A percentile compares a stretch with the other conserved stretches of the same genome.
Evolutionary conservation across 257 asterid genomes (phyloP).

Genomic region (Striga asiatica): DNA sequence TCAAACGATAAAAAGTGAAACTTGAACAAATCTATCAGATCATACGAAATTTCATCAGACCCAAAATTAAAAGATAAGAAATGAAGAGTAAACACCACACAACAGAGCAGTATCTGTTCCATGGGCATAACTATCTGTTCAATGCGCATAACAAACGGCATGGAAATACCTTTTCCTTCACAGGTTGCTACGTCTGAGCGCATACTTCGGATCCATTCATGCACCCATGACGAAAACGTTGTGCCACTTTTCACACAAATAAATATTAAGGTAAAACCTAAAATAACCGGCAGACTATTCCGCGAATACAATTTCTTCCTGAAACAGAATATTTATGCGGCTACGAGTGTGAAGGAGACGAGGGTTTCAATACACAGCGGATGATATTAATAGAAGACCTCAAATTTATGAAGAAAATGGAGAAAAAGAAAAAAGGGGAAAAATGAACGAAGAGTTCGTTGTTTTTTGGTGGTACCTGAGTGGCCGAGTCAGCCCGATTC

Average conservation of each 20-base stretch:
- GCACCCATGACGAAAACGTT: constrained; percentile 13
- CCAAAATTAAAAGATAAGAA: neutral
- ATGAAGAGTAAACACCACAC: neutral
- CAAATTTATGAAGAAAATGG: too few relatives aligned
- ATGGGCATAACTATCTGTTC: neutral
- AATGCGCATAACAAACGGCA: neutral
- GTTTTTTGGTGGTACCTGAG: too few relatives aligned
- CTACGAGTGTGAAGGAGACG: constrained; percentile 24
- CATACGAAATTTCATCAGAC: neutral
- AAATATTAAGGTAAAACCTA: constrained; percentile 2
- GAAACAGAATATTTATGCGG: constrained; percentile 8
- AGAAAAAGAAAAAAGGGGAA: neutral
- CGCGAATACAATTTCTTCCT: constrained; percentile 7
- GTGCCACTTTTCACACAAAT: constrained; percentile 2
- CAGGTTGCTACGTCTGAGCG: constrained; percentile 13
- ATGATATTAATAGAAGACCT: constrained; percentile 17
- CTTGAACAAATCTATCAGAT: constrained; percentile 6
- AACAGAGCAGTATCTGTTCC: neutral
- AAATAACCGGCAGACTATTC: constrained; percentile 19
- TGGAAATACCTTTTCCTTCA: neutral
- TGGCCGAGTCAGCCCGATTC: too few relatives aligned
- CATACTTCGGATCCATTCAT: constrained; percentile 28
- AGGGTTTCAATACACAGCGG: constrained; percentile 49
- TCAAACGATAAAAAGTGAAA: neutral
- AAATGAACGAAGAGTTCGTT: too few relatives aligned